Evolutionary conservation across 371 early-diverging fungal genomes (phyloP).

Genomic region (Rhizopus delemar): DNA sequence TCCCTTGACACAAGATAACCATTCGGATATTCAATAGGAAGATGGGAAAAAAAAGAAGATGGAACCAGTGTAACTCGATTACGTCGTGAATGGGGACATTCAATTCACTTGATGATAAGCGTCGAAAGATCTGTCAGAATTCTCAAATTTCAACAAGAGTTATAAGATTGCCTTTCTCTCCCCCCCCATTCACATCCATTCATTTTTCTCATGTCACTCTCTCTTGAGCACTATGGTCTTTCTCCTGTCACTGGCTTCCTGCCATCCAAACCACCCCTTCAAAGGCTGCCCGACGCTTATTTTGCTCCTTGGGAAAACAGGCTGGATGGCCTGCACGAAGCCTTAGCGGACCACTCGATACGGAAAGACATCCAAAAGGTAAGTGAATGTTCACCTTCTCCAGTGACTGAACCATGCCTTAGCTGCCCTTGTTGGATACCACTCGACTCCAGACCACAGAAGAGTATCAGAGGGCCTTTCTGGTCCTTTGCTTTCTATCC

Average conservation of each 20-base stretch:
- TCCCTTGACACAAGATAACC: too few relatives aligned
- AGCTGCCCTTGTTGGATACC: conserved; percentile 80
- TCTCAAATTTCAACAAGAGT: too few relatives aligned
- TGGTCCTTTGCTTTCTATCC: conserved; percentile 83
- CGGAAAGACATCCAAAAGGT: conserved; percentile 75
- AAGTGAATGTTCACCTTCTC: not conserved
- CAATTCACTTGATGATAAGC: too few relatives aligned
- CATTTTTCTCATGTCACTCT: not conserved
- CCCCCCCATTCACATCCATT: too few relatives aligned
- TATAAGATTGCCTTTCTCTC: too few relatives aligned
- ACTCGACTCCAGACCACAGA: conserved; percentile 55
- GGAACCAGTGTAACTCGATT: too few relatives aligned
- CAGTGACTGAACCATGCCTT: conserved; percentile 1
- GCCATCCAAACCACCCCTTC: conserved; percentile 73
- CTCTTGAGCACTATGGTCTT: conserved; percentile 82
- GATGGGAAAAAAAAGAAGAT: too few relatives aligned
- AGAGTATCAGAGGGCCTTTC: conserved; percentile 84
- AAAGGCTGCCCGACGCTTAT: conserved; percentile 68
- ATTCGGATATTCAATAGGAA: too few relatives aligned
- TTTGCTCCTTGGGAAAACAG: conserved; percentile 89
- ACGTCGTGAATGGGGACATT: too few relatives aligned
- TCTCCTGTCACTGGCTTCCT: conserved; percentile 86
- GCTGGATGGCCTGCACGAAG: conserved; percentile 74
- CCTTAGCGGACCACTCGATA: conserved; percentile 76
- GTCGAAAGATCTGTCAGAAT: too few relatives aligned